These are phyloP conservation scores for Clathrus columnatus DNA, from an alignment of 768 basidiomycete genomes.

Conservation along the genomic window DNA sequence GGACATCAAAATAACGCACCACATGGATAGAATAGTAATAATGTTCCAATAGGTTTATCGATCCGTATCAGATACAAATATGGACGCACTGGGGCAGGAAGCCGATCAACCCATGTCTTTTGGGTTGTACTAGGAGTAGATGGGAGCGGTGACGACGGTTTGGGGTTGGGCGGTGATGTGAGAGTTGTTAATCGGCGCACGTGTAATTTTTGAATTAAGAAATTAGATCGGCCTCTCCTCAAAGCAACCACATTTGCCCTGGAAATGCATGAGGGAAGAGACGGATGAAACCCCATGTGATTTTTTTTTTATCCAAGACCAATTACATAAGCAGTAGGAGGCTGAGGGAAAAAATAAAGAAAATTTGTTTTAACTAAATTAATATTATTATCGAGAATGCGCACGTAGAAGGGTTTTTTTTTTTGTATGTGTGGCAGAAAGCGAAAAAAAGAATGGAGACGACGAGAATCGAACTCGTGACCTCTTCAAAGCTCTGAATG, in stretches of 20 bases:
- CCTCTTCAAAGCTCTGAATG: slow-evolving; percentile 7
- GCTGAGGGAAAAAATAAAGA: no score
- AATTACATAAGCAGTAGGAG: no score
- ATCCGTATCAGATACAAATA: slow-evolving; percentile 83
- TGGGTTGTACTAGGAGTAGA: slow-evolving; percentile 19
- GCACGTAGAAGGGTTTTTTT: no score
- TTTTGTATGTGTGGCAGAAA: no score
- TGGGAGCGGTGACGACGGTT: neutral
- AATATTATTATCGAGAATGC: no score
- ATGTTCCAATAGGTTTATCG: slow-evolving; percentile 94
- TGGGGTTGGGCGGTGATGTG: neutral
- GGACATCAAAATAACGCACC: slow-evolving; percentile 39
- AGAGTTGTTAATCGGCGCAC: neutral
- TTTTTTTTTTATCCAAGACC: no score
- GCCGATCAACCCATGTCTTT: slow-evolving; percentile 56
- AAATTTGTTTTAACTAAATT: no score
- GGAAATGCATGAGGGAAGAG: no score
- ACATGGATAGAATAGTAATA: slow-evolving; percentile 90
- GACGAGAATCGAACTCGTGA: slow-evolving; percentile 12
- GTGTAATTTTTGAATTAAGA: no score
- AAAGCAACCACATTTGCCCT: no score
- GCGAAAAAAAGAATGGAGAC: slow-evolving; percentile 4
- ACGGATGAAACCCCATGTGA: no score
- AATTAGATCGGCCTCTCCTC: no score
- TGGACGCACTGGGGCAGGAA: slow-evolving; percentile 54